phyloP scores from a whole-genome alignment of 1,284 basidiomycete species.

The Cutaneotrichosporon daszewskae region DNA sequence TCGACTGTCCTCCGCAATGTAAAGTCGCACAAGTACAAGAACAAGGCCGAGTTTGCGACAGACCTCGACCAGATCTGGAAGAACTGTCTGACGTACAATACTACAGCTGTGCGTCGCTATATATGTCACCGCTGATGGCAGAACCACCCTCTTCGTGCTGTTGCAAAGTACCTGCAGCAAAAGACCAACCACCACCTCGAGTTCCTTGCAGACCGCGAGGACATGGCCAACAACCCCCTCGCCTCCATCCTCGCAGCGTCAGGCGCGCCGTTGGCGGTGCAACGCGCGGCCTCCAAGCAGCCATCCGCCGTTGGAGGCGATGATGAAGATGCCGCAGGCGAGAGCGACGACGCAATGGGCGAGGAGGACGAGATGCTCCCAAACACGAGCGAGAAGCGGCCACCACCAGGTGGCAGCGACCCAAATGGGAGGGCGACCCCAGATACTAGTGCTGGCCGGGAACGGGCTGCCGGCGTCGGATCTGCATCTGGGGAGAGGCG shows the following conservation, averaged over 20 bases:
- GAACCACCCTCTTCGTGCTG: constrained; percentile 73
- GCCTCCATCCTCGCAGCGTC: constrained; percentile 9
- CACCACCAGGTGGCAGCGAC: constrained; percentile 10
- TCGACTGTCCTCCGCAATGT: constrained; percentile 87
- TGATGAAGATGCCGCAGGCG: constrained; percentile 40
- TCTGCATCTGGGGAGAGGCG: constrained; percentile 17
- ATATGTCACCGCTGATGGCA: constrained; percentile 21
- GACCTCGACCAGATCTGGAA: constrained; percentile 96
- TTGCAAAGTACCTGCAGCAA: constrained; percentile 63
- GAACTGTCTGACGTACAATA: constrained; percentile 91
- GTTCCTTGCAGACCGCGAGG: constrained; percentile 81
- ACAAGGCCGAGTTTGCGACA: constrained; percentile 84
- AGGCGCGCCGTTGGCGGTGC: constrained; percentile 9
- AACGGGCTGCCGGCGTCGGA: constrained; percentile 18
- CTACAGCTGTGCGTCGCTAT: constrained; percentile 62
- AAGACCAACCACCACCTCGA: constrained; percentile 78
- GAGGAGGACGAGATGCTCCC: constrained; percentile 17
- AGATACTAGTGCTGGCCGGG: constrained; percentile 14
- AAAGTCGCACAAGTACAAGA: constrained; percentile 84
- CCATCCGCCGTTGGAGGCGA: constrained; percentile 15
- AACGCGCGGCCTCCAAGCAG: constrained; percentile 16
- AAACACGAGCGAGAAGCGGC: constrained; percentile 5
- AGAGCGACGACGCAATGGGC: constrained; percentile 32
- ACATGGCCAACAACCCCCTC: constrained; percentile 51
- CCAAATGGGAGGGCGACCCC: constrained; percentile 23